Percentiles rank a stretch among this genome's conserved stretches.
Evolutionary conservation across 441 rosid species (phyloP).

Genomic region (Bocquillonia castaneifolia): DNA sequence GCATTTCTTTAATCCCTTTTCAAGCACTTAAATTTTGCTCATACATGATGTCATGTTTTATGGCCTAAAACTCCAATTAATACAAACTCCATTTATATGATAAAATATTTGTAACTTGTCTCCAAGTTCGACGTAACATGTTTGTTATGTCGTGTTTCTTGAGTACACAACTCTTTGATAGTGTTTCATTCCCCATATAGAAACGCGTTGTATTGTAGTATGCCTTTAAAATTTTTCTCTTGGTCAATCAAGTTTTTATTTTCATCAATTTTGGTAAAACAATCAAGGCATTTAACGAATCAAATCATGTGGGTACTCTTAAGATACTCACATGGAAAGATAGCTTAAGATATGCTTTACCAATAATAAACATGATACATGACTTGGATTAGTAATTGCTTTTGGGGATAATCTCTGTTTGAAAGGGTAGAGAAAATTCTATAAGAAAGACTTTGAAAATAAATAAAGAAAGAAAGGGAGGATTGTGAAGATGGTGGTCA

Average conservation of each 20-base stretch:
- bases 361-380: conserved; percentile 19
- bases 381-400: conserved; percentile 19
- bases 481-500: conserved; percentile 16
- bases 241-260: conserved; percentile 15
- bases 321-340: conserved; percentile 43
- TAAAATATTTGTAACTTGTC: conserved; percentile 1
- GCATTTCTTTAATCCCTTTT: no score
- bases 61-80: neutral
- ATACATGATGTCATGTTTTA: conserved; percentile 24
- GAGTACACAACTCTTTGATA: conserved; percentile 17
- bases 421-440: conserved; percentile 25
- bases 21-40: neutral
- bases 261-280: neutral
- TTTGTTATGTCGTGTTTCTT: conserved; percentile 24
- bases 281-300: conserved; percentile 21
- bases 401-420: conserved; percentile 18
- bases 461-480: neutral
- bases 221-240: neutral
- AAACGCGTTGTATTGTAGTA: neutral
- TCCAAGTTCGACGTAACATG: conserved; percentile 9
- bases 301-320: conserved; percentile 37
- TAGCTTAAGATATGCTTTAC: conserved; percentile 28
- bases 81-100: neutral
- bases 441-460: neutral
- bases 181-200: neutral